Evolutionary conservation across 768 basidiomycete species (phyloP), one percentile per base, ranked within the genome.

Genomic region (Daedaleopsis nitida): DNA sequence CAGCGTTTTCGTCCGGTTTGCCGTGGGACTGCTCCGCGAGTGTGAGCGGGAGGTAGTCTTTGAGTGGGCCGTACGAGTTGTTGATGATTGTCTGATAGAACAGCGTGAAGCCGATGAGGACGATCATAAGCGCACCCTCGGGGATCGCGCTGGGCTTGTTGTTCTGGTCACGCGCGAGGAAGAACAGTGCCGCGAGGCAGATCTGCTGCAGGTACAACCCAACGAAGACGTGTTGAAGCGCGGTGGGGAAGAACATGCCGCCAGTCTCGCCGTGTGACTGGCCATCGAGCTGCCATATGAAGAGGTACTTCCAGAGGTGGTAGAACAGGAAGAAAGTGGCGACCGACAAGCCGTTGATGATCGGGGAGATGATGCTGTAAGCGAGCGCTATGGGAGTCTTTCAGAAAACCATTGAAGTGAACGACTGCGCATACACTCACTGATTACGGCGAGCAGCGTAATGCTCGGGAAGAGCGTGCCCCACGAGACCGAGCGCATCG

Each of bases 191-290:
- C 35, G 83, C 82, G 38, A 97, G 78, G 71, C 91, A 94, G 52
- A 98, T 69, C 72, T 97, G 88, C 72, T 96, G 85, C 48, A 99
- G 81, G 71, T 99, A 99, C 71, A 98, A 68, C 3, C 96, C 97
- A 21, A 95, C 93, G 65, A 98, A 98, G 34, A 96, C 70, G 69
- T 98, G 97, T 52, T 92, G 87, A 27, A 98, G 85, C 5, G 97
- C 96, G 74, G 88, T 92, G 23, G 96, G 96, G 82, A 94, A 98
- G 81, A 97, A 98, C 52, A 92, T 72, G 0, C 97, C 97, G 39
- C 96, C 96, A 0, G 94, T 96, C 57, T 97, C 95, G 52, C 77
- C 77, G 5, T 81, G 75, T 0, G 81, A 71, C 4, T 87, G 83
- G 71, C 94, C 88, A 57, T 91, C 86, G 68, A 85, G 84, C 62